Evolutionary conservation across 208 protist species (phyloP), one percentile per base, ranked within the genome.

Genomic region (Trypanosoma caninum): DNA sequence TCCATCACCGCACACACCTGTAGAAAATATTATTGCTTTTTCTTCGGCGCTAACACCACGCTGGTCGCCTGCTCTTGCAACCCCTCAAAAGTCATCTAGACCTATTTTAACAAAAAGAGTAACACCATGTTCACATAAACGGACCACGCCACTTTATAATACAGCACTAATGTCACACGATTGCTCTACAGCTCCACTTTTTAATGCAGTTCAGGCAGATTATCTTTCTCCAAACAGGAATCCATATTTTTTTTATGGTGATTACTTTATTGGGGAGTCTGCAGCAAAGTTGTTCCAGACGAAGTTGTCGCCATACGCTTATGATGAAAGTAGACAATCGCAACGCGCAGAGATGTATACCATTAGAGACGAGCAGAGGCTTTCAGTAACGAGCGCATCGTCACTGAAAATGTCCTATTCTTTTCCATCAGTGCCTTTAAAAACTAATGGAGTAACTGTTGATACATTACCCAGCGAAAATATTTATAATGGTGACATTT

Each of bases 161-260:
- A 35, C 66, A 4, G 69, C 60, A 53, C 1, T 65, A 16, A 65
- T 76, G 55, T 46, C 51, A 37, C 7, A 30, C 9, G 62, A 38
- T 11, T 2, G 46, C 33, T 34, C 9, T 31, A 33, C 58, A 23
- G 27, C 6, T 59, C 11, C 37, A 27, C 8, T 55, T 27, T 8
- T 41, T 28, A 14, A 33, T 27, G 10, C 22, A 1, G 46, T 27
- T 2, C 28, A 74, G 40, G 38, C 37, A 18, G 82, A 89, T 69
- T 67, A 80, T 62, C 72, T 89, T 31, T 41, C 70, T 10, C 82
- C 82, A 1, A 89, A 74, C 53, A 76, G 78, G 14, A 89, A 89
- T 45, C 82, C 82, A 11, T 89, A 70, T 45, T 84, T 70, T 33
- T 57, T 54, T n/a, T 85, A 73, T 53, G 69, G 69, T 46, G 47